Percentiles rank a stretch among this genome's conserved stretches.
Evolutionary conservation across 768 basidiomycete genomes (phyloP).

Genomic region (Lentinula detonsa): DNA sequence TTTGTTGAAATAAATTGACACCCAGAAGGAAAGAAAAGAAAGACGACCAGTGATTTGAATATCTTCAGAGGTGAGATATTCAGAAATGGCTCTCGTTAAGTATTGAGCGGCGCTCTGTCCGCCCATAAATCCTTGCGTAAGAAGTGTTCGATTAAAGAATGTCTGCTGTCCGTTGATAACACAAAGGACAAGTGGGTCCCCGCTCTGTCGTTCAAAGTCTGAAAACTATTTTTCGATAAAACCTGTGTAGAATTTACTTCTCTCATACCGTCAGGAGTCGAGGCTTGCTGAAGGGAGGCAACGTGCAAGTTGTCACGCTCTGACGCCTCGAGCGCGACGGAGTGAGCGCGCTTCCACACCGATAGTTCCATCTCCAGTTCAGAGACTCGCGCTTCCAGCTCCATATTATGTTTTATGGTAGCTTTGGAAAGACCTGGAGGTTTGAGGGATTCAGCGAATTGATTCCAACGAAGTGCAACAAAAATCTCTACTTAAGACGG

Average conservation of each 20-base stretch:
- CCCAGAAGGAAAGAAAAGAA: constrained; percentile 75
- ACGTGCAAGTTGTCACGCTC: constrained; percentile 68
- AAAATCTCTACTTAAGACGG: constrained; percentile 44
- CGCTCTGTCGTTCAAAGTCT: constrained; percentile 31
- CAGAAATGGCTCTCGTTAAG: constrained; percentile 64
- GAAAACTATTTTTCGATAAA: background rate
- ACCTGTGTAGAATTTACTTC: constrained; percentile 13
- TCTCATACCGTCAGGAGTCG: constrained; percentile 49
- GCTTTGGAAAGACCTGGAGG: constrained; percentile 52
- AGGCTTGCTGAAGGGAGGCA: constrained; percentile 60
- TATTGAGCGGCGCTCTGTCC: constrained; percentile 59
- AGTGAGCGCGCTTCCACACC: constrained; percentile 69
- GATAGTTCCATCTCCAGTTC: constrained; percentile 66
- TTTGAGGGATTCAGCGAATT: constrained; percentile 3
- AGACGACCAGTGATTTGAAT: constrained; percentile 56
- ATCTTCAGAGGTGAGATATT: constrained; percentile 58
- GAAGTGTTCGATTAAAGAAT: constrained; percentile 54
- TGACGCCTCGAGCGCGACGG: constrained; percentile 52
- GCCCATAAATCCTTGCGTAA: constrained; percentile 60
- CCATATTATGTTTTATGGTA: constrained; percentile 57
- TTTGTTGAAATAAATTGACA: constrained; percentile 68
- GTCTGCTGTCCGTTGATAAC: constrained; percentile 70
- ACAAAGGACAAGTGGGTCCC: constrained; percentile 66
- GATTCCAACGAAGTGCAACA: background rate
- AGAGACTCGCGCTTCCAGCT: constrained; percentile 57